Conservation (phyloP, 2,329 filamentous ascomycete species). For the Chaetomium sp. region DNA sequence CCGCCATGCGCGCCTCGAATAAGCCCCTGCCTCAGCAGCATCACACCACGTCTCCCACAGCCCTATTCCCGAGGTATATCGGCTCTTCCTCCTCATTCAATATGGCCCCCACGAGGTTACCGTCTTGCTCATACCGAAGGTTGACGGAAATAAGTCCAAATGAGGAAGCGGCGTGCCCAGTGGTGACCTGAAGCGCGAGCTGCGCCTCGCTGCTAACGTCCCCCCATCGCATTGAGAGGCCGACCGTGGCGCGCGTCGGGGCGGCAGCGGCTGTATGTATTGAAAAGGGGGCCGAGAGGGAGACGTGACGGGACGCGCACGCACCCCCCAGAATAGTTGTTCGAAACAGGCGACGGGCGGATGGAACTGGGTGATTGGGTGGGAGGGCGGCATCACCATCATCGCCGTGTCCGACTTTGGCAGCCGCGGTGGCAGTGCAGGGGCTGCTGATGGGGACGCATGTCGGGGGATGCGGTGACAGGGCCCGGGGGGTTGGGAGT, state of each 20-base stretch:
- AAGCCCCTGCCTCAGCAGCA: no score
- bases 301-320: background rate
- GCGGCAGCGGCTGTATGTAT: no score
- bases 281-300: no score
- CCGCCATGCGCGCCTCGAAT: no score
- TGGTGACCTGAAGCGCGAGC: background rate
- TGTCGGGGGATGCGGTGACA: background rate
- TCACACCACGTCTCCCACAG: no score
- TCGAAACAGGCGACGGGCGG: background rate
- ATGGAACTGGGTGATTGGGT: slow-evolving; percentile 2
- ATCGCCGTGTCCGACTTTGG: background rate
- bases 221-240: no score
- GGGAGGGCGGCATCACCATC: background rate
- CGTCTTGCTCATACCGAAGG: background rate
- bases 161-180: background rate
- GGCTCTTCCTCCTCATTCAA: no score
- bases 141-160: background rate
- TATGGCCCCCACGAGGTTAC: no score
- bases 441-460: slow-evolving; percentile 3
- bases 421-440: slow-evolving; percentile 4
- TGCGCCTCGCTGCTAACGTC: no score
- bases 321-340: background rate
- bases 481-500: no score
- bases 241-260: no score
- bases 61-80: no score